Conservation (phyloP, 805 yeast genomes). For the Isabelozyma rhagii region DNA sequence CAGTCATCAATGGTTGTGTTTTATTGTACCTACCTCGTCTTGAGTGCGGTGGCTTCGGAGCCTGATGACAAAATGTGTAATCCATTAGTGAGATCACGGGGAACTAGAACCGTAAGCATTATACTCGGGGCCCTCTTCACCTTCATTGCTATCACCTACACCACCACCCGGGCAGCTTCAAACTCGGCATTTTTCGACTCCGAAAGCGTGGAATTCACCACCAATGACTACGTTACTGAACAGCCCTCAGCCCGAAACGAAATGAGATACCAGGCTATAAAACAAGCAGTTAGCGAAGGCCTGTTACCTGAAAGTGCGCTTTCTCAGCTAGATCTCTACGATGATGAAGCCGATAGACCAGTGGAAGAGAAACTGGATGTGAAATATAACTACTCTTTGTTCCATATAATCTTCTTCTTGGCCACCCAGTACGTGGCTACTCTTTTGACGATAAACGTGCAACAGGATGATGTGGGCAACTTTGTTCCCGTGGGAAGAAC, state of each 20-base stretch:
- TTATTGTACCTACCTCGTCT: conserved; percentile 85
- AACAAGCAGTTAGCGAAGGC: conserved; percentile 95
- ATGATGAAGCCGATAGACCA: conserved; percentile 41
- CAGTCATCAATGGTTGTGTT: conserved; percentile 94
- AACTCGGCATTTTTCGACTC: conserved; percentile 42
- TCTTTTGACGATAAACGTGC: conserved; percentile 85
- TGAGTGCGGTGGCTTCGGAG: conserved; percentile 92
- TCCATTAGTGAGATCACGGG: conserved; percentile 83
- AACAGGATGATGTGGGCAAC: conserved; percentile 77
- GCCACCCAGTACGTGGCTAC: conserved; percentile 98
- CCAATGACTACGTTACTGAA: conserved; percentile 41
- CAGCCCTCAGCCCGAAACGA: conserved; percentile 56
- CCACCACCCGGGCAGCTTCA: conserved; percentile 96
- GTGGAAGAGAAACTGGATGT: conserved; percentile 64
- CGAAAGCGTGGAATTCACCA: conserved; percentile 33
- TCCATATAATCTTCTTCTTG: conserved; percentile 86
- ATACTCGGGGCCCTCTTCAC: conserved; percentile 91
- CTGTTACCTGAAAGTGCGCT: conserved; percentile 91
- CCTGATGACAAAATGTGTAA: conserved; percentile 94
- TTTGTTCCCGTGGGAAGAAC: conserved; percentile 97
- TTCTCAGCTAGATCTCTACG: conserved; percentile 62
- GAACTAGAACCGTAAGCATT: conserved; percentile 86
- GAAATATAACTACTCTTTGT: conserved; percentile 79
- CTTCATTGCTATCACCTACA: conserved; percentile 91
- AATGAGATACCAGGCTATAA: conserved; percentile 81